Evolutionary conservation across 2,329 filamentous ascomycete genomes (phyloP), one percentile per base, ranked within the genome.

Genomic region (Claviceps monticola): DNA sequence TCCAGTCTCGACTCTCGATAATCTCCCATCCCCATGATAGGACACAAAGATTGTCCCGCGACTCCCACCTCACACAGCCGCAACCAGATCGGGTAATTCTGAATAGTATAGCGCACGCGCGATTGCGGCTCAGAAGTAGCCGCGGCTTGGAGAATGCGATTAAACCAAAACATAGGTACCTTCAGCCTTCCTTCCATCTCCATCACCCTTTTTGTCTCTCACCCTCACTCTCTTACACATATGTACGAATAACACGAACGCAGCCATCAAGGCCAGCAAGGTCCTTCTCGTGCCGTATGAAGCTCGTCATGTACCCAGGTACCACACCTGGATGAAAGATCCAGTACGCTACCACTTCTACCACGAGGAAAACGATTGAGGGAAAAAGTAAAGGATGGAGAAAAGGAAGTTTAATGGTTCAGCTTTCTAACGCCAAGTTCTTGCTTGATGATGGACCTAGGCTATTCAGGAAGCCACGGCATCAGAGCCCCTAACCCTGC

Each of bases 271-370:
- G 3, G 84, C 84, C 1, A 68, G 76, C 4, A 73, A 73, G 48
- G 72, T 86, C 45, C 76, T 94, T 17, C 76, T 97, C 9, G 88
- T 95, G 9, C 90, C 90, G 0, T 96, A 96, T 67, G 83, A 84
- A 56, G 68, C 74, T 39, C 84, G 82, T 62, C 91, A 96, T 71
- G 91, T 97, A 23, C 75, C 75, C 16, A 82, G 76, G 39, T 96
- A 96, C 64, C 88, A 95, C 64, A 71, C 75, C 61, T 97, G 91
- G 91, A 96, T 97, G 90, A 78, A 90, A 71, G 83, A 93, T 61
- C 76, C 83, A 49, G 84, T 78, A 64, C 42, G 46, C 17, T 21
- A 1, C 2, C 46, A 21, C 37, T 21, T 11, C n/a, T 9, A 5
- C 13, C 2, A 8, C 16, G 16, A 46, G 11, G 26, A 36, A 17